A percentile compares a stretch with the other conserved stretches of the same genome.
Evolutionary conservation across 1,284 basidiomycete genomes (phyloP).

Genomic region (Tilletiaria anomala): DNA sequence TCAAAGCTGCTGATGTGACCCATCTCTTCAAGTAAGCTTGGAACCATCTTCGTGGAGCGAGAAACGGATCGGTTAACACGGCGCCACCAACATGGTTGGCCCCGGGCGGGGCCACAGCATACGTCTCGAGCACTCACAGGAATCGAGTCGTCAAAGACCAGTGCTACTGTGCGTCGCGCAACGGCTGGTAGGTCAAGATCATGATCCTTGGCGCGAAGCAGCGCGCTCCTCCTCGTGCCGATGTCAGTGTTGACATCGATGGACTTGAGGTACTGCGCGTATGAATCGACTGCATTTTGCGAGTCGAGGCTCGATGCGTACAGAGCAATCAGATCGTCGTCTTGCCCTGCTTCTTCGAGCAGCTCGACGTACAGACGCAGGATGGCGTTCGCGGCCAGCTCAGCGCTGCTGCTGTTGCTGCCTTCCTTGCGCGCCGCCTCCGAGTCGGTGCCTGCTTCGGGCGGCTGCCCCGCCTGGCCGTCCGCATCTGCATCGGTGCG

Average conservation of each 20-base stretch:
- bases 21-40: too few relatives aligned
- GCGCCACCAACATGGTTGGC: too few relatives aligned
- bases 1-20: too few relatives aligned
- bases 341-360: slow-evolving; percentile 53
- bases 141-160: slow-evolving; percentile 48
- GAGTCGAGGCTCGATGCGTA: slow-evolving; percentile 84
- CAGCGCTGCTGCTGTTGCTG: slow-evolving; percentile 1
- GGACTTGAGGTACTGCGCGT: slow-evolving; percentile 59
- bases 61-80: too few relatives aligned
- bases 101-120: too few relatives aligned
- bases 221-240: slow-evolving; percentile 55
- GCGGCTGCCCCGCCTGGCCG: slow-evolving; percentile 4
- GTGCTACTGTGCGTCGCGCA: slow-evolving; percentile 64
- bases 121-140: slow-evolving; percentile 29
- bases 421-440: too few relatives aligned
- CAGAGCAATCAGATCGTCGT: slow-evolving; percentile 75
- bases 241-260: slow-evolving; percentile 49
- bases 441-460: neutral
- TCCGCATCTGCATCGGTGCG: neutral
- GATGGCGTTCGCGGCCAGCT: slow-evolving; percentile 59
- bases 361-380: slow-evolving; percentile 77
- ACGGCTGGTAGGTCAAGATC: slow-evolving; percentile 68
- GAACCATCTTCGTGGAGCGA: too few relatives aligned
- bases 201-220: slow-evolving; percentile 65
- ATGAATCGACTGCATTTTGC: slow-evolving; percentile 71